These are phyloP conservation scores for Entophlyctis luteolus DNA, from an alignment of 192 early-diverging fungal species.

Conservation along the genomic window DNA sequence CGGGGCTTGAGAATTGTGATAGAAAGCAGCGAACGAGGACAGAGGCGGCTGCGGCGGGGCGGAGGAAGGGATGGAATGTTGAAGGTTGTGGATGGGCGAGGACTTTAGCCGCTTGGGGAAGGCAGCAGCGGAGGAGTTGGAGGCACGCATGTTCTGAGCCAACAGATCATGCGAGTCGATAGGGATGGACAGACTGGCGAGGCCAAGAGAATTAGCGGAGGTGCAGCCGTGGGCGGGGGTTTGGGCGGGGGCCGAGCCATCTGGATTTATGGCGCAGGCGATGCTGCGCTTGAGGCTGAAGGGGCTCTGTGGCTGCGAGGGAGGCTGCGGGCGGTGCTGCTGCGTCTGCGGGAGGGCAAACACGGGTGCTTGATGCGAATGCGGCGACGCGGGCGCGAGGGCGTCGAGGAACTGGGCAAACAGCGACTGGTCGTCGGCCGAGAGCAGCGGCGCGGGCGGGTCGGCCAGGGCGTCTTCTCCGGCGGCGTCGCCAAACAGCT, in stretches of 20 bases:
- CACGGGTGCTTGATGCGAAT: neutral
- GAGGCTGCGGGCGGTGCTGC: neutral
- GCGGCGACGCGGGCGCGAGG: neutral
- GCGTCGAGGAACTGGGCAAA: conserved; percentile 13
- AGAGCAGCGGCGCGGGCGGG: neutral
- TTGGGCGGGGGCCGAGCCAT: neutral
- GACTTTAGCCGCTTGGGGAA: neutral
- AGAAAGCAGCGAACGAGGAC: too few species aligned
- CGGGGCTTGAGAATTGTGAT: neutral
- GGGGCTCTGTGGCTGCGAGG: neutral
- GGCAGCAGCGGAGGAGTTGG: too few species aligned
- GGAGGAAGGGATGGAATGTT: too few species aligned
- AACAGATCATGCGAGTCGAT: neutral
- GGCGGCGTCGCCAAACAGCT: conserved; percentile 14
- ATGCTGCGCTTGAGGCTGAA: conserved; percentile 2
- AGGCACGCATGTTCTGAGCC: neutral
- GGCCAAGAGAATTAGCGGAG: neutral
- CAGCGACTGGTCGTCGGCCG: conserved; percentile 7
- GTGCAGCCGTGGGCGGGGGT: neutral
- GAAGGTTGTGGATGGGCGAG: neutral
- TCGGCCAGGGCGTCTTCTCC: neutral
- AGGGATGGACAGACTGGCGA: neutral
- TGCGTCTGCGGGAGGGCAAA: neutral
- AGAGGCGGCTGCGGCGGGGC: too few species aligned
- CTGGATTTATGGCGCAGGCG: neutral